Evolutionary conservation across 208 protist genomes (phyloP), one percentile per base, ranked within the genome.

Genomic region (Porcisia deanei): DNA sequence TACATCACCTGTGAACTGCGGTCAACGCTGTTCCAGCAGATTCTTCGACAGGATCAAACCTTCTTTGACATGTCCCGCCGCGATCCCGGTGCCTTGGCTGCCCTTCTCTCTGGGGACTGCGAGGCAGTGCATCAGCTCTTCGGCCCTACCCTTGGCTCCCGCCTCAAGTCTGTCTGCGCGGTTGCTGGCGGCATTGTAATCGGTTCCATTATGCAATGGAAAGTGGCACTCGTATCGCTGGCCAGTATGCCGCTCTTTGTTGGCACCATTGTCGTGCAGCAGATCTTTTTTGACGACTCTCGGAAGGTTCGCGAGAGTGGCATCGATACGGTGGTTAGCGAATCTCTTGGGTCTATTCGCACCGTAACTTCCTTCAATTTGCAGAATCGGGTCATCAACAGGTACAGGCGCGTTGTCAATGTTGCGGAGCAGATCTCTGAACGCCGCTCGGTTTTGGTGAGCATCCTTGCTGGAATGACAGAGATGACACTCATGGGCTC

Each of bases 31-130:
- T 92, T 94, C 71, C 84, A 79, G 34, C 82, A 91, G 52, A 88
- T 96, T 30, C 77, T 96, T 16, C 88, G 89, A 20, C 92, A 96
- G 73, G 92, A 96, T 73, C 88, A 91, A 83, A 93, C 79, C 79
- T 96, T 95, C 83, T 96, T 95, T 61, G 92, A 96, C 77, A 92
- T 86, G 65, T 86, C 86, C n/a, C 78, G 85, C 10, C 86, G 88
- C 52, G 91, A 96, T 58, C 74, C 91, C 7, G 91, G 89, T 20
- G 80, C 82, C 1, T 80, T 96, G 30, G 73, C 86, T 20, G 81
- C 82, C 3, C 82, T 96, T 71, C 88, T 96, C 30, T 89, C 89
- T 30, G 88, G 91, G 43, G 91, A 94, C 76, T 94, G 91, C 77
- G 89, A 96, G 83, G 85, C 88, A 18, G 83, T 96, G 9, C 91